Evolutionary conservation across 2,329 filamentous ascomycete genomes (phyloP).

Genomic region (Acephala macrosclerotiorum): DNA sequence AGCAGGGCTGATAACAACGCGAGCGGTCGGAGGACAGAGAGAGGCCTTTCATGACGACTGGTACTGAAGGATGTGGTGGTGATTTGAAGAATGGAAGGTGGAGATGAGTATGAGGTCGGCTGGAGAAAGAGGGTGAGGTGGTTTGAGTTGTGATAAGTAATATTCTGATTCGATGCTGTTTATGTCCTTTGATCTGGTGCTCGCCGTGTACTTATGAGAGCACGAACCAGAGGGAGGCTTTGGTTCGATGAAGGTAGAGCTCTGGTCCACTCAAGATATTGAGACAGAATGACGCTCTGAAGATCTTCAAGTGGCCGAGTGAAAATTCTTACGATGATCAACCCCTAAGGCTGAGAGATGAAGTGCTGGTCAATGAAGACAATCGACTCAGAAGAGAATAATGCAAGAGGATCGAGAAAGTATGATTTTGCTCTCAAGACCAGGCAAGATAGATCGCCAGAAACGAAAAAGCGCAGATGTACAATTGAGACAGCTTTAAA

Average conservation of each 20-base stretch:
- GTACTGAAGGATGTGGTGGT: background rate
- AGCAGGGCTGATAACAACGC: conserved; percentile 2
- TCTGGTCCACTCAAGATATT: background rate
- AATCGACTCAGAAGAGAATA: background rate
- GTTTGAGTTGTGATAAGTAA: background rate
- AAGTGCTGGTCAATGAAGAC: background rate
- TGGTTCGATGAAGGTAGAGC: no score
- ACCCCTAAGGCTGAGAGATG: background rate
- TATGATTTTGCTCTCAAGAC: background rate
- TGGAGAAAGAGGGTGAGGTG: background rate
- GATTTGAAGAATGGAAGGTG: background rate
- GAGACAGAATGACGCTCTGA: background rate
- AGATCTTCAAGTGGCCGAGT: background rate
- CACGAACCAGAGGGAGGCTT: background rate
- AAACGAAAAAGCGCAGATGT: background rate
- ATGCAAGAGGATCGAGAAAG: background rate
- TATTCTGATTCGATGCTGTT: background rate
- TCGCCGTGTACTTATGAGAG: conserved; percentile 2
- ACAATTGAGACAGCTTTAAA: background rate
- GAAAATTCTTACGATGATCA: background rate
- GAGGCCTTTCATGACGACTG: conserved; percentile 4
- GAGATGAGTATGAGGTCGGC: background rate
- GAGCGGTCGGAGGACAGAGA: background rate
- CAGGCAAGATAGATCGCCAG: background rate
- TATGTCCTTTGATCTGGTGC: background rate